Percentiles rank a stretch among this genome's conserved stretches.
These are phyloP conservation scores for Zymoseptoria pseudotritici DNA, from an alignment of 2,329 filamentous ascomycete genomes.

Conservation along the genomic window DNA sequence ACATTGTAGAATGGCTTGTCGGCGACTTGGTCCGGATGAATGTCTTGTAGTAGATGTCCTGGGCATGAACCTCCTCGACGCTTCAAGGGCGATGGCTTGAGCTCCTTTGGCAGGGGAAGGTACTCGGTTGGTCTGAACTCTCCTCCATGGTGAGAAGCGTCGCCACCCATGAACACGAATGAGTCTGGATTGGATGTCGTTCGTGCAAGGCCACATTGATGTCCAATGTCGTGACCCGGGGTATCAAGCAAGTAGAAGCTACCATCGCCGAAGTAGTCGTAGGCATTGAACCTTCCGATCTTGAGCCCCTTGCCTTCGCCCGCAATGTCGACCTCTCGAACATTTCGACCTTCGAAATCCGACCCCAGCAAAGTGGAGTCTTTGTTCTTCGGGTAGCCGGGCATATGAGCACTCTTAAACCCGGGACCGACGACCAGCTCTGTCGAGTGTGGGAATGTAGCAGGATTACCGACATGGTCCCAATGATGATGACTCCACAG, in stretches of 20 bases:
- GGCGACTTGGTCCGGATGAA: conserved; percentile 32
- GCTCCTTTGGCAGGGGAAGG: conserved; percentile 32
- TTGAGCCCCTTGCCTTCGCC: conserved; percentile 30
- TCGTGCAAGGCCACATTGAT: conserved; percentile 45
- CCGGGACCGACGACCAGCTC: conserved; percentile 43
- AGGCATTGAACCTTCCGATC: conserved; percentile 41
- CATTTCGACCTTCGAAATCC: conserved; percentile 34
- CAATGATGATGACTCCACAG: conserved; percentile 32
- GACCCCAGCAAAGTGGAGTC: conserved; percentile 34
- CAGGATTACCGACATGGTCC: conserved; percentile 35
- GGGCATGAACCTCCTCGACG: conserved; percentile 31
- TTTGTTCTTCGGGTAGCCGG: conserved; percentile 39
- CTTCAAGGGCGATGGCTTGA: conserved; percentile 21
- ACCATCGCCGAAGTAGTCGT: conserved; percentile 51
- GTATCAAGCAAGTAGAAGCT: conserved; percentile 49
- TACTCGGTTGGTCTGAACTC: conserved; percentile 37
- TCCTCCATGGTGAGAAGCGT: conserved; percentile 33
- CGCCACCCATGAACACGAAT: conserved; percentile 47
- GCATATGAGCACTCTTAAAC: conserved; percentile 36
- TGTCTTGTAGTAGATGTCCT: conserved; percentile 33
- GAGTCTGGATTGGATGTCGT: conserved; percentile 30
- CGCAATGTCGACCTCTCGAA: conserved; percentile 32
- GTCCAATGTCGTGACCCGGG: conserved; percentile 47
- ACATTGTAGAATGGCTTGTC: conserved; percentile 32
- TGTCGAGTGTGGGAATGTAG: conserved; percentile 37